Base-by-base conservation (phyloP, 192 early-diverging fungal genomes). In the Mortierella hygrophila region DNA sequence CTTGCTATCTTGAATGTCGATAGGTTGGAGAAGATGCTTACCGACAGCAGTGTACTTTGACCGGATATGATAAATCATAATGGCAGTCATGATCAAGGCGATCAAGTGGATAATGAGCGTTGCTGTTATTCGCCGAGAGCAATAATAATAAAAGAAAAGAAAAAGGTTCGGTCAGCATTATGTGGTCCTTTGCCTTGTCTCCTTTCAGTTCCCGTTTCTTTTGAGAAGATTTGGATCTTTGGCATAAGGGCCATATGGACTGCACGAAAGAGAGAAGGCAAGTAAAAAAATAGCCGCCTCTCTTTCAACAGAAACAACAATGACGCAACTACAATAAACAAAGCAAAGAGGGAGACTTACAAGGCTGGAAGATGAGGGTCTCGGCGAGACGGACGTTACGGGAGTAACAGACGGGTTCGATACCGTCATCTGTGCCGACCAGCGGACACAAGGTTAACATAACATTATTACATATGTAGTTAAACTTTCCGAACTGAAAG, bases 1-100 rank as follows among this genome's bases (percentile, higher is more conserved):
- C 6, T 8, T n/a, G 57, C 57, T 9, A 23, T 26, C 21, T 26
- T 6, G n/a, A 60, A 0, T 70, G 35, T 70, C 37, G 15, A 46
- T 35, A 26, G 23, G 21, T n/a, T 65, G 5, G n/a, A 23, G 23
- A 15, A n/a, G 40, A 15, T 71, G 88, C 92, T 85, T 88, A 94
- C 95, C 98, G 35, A 99, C 97, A 42, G 98, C 98, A 35, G 98
- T 99, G 91, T 98, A 98, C 92, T 99, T 99, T 63, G 94, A 96
- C 77, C 95, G 95, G 83, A 99, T 96, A 89, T 99, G 98, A 80
- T 96, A 96, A 86, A 99, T 98, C 98, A 99, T 99, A 83, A 98
- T 98, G 74, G 93, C 90, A 10, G 98, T 97, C 98, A 99, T 99
- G 79, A 97, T 89, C 77, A 99, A 90, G 32, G 97, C 96, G 68